These are phyloP conservation scores for Pichia insulana DNA, from an alignment of 805 yeast species.

Conservation along the genomic window DNA sequence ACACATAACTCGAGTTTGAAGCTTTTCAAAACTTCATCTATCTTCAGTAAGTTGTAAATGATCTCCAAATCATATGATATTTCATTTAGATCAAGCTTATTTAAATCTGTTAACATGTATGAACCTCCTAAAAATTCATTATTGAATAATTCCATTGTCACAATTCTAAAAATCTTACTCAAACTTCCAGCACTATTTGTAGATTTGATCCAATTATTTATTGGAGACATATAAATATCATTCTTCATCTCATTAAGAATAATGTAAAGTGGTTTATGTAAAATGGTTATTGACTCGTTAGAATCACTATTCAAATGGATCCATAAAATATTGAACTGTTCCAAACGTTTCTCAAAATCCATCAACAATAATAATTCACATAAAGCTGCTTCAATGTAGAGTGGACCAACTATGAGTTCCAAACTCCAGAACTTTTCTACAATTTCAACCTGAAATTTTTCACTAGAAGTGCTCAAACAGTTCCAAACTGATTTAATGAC, in stretches of 20 bases:
- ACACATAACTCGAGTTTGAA: slow-evolving; percentile 54
- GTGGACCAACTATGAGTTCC: slow-evolving; percentile 41
- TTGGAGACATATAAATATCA: slow-evolving; percentile 34
- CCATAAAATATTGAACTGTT: slow-evolving; percentile 66
- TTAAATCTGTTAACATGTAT: slow-evolving; percentile 18
- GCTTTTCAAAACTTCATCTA: slow-evolving; percentile 38
- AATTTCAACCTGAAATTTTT: slow-evolving; percentile 59
- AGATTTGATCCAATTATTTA: slow-evolving; percentile 41
- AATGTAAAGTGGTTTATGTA: slow-evolving; percentile 57
- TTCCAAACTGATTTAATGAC: slow-evolving; percentile 46
- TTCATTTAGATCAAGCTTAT: slow-evolving; percentile 51
- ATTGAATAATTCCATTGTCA: slow-evolving; percentile 46
- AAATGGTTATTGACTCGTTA: slow-evolving; percentile 36
- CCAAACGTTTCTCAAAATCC: slow-evolving; percentile 33
- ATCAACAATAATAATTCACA: slow-evolving; percentile 43
- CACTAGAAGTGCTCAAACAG: slow-evolving; percentile 39
- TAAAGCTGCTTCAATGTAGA: slow-evolving; percentile 66
- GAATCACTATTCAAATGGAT: slow-evolving; percentile 46
- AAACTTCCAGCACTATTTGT: slow-evolving; percentile 44
- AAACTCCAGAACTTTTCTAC: slow-evolving; percentile 57
- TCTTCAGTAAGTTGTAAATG: slow-evolving; percentile 41
- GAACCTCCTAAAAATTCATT: slow-evolving; percentile 20
- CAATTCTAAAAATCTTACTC: slow-evolving; percentile 49
- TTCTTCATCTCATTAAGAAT: slow-evolving; percentile 56
- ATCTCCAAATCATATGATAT: slow-evolving; percentile 55